Evolutionary conservation across 148 eudicot genomes (phyloP).

Genomic region (Cornus controversa): DNA sequence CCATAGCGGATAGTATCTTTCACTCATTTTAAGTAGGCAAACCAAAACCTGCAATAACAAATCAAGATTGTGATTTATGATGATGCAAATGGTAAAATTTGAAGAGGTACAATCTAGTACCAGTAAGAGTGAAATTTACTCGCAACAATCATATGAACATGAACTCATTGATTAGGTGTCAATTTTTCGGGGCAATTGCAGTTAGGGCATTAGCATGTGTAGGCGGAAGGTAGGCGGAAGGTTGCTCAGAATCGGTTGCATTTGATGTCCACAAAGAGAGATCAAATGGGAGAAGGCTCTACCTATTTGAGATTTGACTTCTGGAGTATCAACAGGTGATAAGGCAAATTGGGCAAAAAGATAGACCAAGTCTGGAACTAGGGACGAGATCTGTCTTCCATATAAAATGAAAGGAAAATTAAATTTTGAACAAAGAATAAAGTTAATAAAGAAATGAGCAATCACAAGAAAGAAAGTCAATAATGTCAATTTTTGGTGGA

Average conservation of each 20-base stretch:
- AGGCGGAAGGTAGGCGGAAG: no score
- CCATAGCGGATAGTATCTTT: no score
- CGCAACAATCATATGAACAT: background rate
- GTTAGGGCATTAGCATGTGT: constrained; percentile 88
- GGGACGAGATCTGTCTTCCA: constrained; percentile 56
- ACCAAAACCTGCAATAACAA: constrained; percentile 7
- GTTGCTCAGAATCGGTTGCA: constrained; percentile 77
- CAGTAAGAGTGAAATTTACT: background rate
- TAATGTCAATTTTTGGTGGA: background rate
- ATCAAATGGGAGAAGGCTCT: constrained; percentile 85
- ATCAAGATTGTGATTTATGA: background rate
- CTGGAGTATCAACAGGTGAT: constrained; percentile 74
- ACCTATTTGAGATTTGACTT: constrained; percentile 78
- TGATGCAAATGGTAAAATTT: background rate
- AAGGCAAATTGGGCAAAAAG: constrained; percentile 81
- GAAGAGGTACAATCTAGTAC: background rate
- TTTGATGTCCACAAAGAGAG: constrained; percentile 86
- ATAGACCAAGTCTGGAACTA: constrained; percentile 81
- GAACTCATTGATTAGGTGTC: constrained; percentile 21
- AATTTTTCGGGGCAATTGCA: constrained; percentile 66
- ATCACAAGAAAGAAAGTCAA: background rate
- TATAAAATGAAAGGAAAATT: background rate
- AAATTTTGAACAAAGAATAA: background rate
- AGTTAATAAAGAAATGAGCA: background rate
- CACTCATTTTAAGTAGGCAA: constrained; percentile 8